Base-by-base conservation (phyloP, 495 filamentous ascomycete species). In the Aspergillus bertholletiae region DNA sequence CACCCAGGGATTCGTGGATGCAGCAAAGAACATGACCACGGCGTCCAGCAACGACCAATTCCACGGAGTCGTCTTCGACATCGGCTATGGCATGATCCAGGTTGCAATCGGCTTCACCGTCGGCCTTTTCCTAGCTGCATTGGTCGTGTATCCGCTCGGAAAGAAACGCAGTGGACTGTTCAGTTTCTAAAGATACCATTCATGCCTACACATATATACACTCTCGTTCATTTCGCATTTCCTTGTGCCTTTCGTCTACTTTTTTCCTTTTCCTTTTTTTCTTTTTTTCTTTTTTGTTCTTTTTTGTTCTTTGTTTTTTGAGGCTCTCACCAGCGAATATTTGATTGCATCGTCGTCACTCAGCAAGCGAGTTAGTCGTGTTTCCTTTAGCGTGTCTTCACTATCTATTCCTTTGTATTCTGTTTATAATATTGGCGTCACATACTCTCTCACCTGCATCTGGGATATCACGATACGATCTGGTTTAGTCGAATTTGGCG, bases 81-180 rank as follows among this genome's bases (percentile, higher is more conserved):
- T 97, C 30, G 83, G 88, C 20, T 92, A 88, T 58, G 86, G 82
- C 34, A 94, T 97, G 75, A 84, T 97, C 44, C 89, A 97, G 64
- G 84, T 97, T 13, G 92, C 93, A 5, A 92, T 96, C 64, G 93
- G 89, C 22, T 95, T 96, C 56, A 93, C 91, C 2, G 90, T 96
- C 2, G 93, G 93, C 7, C 70, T 97, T 28, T 96, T 96, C 63
- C 72, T 96, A 46, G 90, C 89, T 49, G 89, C 90, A 3, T 64
- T 96, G 56, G 75, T 96, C 22, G 85, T 97, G 4, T 97, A 97
- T 78, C 92, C 93, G 1, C 75, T 96, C 56, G 92, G 92, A 11
- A 97, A 96, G 75, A 87, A 87, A 66, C 83, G 92, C 55, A 92
- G 88, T 66, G 92, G 92, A 7, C 71, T 97, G 48, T 96, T 96